Base-by-base conservation (phyloP, 2,329 filamentous ascomycete genomes). In the Fusarium sp. region DNA sequence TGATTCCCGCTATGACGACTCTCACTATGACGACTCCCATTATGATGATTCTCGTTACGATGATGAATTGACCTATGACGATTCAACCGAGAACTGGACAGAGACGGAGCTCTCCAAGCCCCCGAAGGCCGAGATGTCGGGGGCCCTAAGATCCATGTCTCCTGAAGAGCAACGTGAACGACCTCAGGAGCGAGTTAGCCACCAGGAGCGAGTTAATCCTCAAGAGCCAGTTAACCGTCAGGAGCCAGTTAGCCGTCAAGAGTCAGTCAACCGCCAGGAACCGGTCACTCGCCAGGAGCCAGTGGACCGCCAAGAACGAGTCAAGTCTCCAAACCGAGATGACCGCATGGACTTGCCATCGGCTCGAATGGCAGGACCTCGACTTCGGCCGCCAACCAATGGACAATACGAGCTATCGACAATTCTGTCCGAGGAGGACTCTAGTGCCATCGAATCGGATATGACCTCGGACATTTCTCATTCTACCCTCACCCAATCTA, bases 401-500 rank as follows among this genome's bases (percentile, higher is more conserved):
- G 89, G 89, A 8, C 74, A 85, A 31, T 86, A 91, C 71, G 88
- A 89, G 71, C 80, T 91, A 40, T 91, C 89, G 1, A 91, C 89
- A 0, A 91, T 91, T 57, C 71, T 88, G 25, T 90, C 89, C 0
- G 88, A 87, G 72, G 87, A 86, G 47, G 84, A 83, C 20, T 85
- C 83, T 52, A 87, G 84, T 75, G 83, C 81, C 6, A 73, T 83
- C 33, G 84, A 84, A 27, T 89, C 88, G 2, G 88, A 90, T 57
- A 76, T 87, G n/a, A 82, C 84, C 33, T 90, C 88, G 3, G 83
- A 84, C 50, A 75, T 90, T 35, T 90, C 89, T 4, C 88, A 89
- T 68, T 86, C 86, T 9, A 88, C 88, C n/a, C 76, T 90, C 36
- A 91, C 89, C 10, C 88, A 89, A 69, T 86, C 86, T 11, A 88